Evolutionary conservation across 768 basidiomycete species (phyloP).

Genomic region (Kwoniella shandongensis): DNA sequence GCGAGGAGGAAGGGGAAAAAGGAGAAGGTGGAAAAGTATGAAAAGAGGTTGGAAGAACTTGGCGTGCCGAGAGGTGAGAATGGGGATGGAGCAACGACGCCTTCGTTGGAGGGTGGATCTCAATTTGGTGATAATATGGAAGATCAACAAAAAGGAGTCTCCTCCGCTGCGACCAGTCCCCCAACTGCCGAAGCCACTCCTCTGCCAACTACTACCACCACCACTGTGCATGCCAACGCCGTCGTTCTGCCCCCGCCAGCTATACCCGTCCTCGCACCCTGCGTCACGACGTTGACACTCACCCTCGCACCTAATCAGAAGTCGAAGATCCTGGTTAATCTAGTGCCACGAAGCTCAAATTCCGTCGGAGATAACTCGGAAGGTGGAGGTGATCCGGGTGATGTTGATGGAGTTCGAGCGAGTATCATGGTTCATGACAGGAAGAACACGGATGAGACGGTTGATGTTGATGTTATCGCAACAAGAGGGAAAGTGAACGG

Average conservation of each 20-base stretch:
- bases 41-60: conserved; percentile 39
- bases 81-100: conserved; percentile 4
- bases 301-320: conserved; percentile 42
- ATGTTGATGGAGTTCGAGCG: conserved; percentile 12
- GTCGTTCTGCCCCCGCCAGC: too few relatives aligned
- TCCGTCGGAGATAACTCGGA: background rate
- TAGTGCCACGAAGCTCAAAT: conserved; percentile 12
- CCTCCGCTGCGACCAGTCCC: background rate
- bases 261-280: too few relatives aligned
- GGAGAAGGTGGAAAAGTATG: conserved; percentile 50
- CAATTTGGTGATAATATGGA: background rate
- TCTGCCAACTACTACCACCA: background rate
- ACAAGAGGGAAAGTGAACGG: conserved; percentile 7
- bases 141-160: background rate
- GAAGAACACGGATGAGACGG: conserved; percentile 45
- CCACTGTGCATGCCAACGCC: background rate
- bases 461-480: conserved; percentile 23
- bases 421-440: conserved; percentile 39
- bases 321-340: conserved; percentile 36
- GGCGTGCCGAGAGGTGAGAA: conserved; percentile 26
- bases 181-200: too few relatives aligned
- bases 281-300: conserved; percentile 22
- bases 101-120: background rate
- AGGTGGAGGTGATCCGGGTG: background rate
- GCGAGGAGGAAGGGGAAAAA: conserved; percentile 46